Conservation (phyloP, 1,139 yeast species). For the Kodamaea alishanica region DNA sequence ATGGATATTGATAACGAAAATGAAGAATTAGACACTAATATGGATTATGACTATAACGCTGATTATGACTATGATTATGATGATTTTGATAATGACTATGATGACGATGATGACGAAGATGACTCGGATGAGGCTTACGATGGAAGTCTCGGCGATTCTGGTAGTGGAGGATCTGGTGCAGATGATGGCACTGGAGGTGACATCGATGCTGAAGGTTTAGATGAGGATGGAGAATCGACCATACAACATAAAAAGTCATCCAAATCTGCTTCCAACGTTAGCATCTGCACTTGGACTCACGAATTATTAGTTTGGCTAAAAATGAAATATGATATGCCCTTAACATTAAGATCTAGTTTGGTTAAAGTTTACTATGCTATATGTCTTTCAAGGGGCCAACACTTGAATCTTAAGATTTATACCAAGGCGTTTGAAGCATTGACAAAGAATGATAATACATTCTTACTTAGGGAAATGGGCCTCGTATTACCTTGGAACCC, state of each 20-base stretch:
- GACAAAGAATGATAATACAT: slow-evolving; percentile 44
- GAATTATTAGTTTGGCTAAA: slow-evolving; percentile 77
- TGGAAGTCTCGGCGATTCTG: slow-evolving; percentile 27
- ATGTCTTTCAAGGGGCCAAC: slow-evolving; percentile 73
- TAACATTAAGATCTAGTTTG: slow-evolving; percentile 56
- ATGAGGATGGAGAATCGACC: slow-evolving; percentile 36
- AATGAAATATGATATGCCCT: slow-evolving; percentile 81
- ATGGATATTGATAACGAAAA: slow-evolving; percentile 13
- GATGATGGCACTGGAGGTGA: slow-evolving; percentile 29
- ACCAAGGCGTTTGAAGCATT: slow-evolving; percentile 62
- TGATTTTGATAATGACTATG: slow-evolving; percentile 31
- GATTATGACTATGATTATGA: slow-evolving; percentile 22
- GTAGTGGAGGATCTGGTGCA: slow-evolving; percentile 32
- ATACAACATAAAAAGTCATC: slow-evolving; percentile 51
- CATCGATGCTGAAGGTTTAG: slow-evolving; percentile 28
- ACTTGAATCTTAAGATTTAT: slow-evolving; percentile 57
- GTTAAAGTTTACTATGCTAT: slow-evolving; percentile 72
- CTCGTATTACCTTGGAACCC: slow-evolving; percentile 52
- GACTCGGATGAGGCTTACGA: slow-evolving; percentile 25
- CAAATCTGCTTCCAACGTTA: slow-evolving; percentile 68
- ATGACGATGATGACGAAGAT: slow-evolving; percentile 42
- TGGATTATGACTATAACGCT: slow-evolving; percentile 11
- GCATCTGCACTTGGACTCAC: slow-evolving; percentile 83
- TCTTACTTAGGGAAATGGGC: slow-evolving; percentile 33
- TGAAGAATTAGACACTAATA: slow-evolving; percentile 3